A percentile compares a stretch with the other conserved stretches of the same genome.
These are phyloP conservation scores for Euphrasia arctica DNA, from an alignment of 305 asterid species.

Conservation along the genomic window DNA sequence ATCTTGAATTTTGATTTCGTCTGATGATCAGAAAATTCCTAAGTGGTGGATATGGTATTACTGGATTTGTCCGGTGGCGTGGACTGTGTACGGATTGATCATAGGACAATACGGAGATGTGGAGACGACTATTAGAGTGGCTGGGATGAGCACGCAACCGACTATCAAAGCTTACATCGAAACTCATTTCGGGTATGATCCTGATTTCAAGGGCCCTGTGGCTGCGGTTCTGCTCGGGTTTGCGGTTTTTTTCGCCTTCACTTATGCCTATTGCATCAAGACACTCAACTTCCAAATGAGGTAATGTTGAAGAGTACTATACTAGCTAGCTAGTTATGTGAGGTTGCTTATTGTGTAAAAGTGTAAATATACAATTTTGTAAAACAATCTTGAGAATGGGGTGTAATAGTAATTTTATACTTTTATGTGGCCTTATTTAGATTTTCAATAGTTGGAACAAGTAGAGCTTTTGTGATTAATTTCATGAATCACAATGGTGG, in stretches of 20 bases:
- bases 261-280: constrained; percentile 80
- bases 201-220: constrained; percentile 68
- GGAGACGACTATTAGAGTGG: constrained; percentile 36
- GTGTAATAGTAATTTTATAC: neutral
- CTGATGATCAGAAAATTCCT: constrained; percentile 50
- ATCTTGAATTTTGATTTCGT: constrained; percentile 2
- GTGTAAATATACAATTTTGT: neutral
- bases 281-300: constrained; percentile 76
- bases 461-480: too few species aligned
- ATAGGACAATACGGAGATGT: constrained; percentile 80
- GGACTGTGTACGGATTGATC: constrained; percentile 89
- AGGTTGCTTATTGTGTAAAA: neutral
- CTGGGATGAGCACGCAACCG: constrained; percentile 44
- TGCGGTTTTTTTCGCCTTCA: constrained; percentile 64
- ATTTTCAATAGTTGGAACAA: neutral
- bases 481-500: too few species aligned
- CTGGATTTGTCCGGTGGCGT: constrained; percentile 91
- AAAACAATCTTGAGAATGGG: neutral
- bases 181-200: constrained; percentile 64
- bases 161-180: constrained; percentile 51
- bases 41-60: constrained; percentile 87
- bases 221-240: constrained; percentile 75
- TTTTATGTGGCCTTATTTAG: neutral
- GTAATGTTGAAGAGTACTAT: constrained; percentile 24
- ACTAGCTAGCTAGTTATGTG: neutral